A percentile compares a stretch with the other conserved stretches of the same genome.
phyloP scores from a whole-genome alignment of 2,329 filamentous ascomycete species.

The Colletotrichum orbiculare region DNA sequence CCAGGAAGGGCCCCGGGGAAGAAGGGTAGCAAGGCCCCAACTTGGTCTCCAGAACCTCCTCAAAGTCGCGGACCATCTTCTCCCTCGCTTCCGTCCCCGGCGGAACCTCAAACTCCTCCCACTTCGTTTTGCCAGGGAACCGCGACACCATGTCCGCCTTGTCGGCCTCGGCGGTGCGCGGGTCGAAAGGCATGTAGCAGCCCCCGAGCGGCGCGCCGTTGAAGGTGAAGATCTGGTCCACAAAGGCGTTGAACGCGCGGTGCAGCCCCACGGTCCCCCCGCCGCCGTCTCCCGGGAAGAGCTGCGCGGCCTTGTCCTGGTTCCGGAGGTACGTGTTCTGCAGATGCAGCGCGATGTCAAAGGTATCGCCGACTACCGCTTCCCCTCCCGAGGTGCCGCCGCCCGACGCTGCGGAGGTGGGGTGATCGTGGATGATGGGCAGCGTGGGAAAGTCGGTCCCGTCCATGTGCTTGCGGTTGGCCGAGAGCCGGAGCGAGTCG shows the following conservation, averaged over 20 bases:
- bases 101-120: conserved; percentile 2
- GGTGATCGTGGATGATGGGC: conserved; percentile 63
- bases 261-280: neutral
- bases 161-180: conserved; percentile 6
- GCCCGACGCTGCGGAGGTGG: conserved; percentile 42
- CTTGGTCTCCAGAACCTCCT: neutral
- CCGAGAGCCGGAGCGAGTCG: conserved; percentile 54
- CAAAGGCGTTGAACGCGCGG: neutral
- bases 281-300: neutral
- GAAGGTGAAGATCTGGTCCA: conserved; percentile 38
- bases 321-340: conserved; percentile 56
- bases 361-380: conserved; percentile 66
- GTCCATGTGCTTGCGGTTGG: conserved; percentile 65
- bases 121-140: conserved; percentile 1
- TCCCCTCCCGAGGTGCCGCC: neutral
- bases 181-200: conserved; percentile 8
- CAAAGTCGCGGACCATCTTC: neutral
- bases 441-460: conserved; percentile 70
- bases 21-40: neutral
- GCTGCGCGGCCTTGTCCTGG: neutral
- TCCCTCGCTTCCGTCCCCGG: neutral
- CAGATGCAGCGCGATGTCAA: conserved; percentile 73
- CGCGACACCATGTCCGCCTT: neutral
- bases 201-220: conserved; percentile 6
- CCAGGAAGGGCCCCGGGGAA: neutral